Conservation (phyloP, 345 rosid species). For the Moricandia moricandioides region DNA sequence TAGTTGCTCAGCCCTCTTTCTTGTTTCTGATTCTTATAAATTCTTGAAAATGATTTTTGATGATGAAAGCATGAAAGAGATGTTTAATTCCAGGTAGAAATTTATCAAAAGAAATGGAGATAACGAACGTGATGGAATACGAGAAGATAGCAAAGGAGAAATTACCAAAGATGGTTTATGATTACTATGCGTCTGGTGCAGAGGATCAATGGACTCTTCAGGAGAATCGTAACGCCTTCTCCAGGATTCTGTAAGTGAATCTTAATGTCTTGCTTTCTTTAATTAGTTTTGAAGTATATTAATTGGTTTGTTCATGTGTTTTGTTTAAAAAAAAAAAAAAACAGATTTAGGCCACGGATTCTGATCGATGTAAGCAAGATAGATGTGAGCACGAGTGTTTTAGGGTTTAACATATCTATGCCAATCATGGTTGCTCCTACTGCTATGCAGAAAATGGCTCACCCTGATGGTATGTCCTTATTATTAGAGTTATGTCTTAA, state of each 20-base stretch:
- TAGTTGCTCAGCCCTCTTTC: not conserved
- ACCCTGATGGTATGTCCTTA: constrained; percentile 56
- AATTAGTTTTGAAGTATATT: not conserved
- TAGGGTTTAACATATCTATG: constrained; percentile 92
- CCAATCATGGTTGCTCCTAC: constrained; percentile 97
- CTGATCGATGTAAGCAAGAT: constrained; percentile 86
- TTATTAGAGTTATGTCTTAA: not conserved
- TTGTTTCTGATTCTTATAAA: constrained; percentile 1
- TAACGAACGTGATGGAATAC: constrained; percentile 86
- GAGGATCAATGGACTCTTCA: constrained; percentile 94
- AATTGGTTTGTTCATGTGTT: not conserved
- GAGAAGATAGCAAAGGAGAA: constrained; percentile 83
- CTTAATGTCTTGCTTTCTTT: not conserved
- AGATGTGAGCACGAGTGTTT: constrained; percentile 63
- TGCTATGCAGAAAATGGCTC: constrained; percentile 99
- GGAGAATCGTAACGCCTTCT: constrained; percentile 83
- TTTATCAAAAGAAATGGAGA: constrained; percentile 37
- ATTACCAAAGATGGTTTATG: constrained; percentile 89
- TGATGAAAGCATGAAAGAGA: not conserved
- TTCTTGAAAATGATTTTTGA: not conserved
- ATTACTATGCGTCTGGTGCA: constrained; percentile 92
- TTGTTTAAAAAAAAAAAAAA: not conserved
- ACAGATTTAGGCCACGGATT: constrained; percentile 86
- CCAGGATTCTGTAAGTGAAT: constrained; percentile 71
- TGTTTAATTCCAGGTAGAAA: not conserved